phyloP scores from a whole-genome alignment of 495 filamentous ascomycete species.

The Daldinia grandis region DNA sequence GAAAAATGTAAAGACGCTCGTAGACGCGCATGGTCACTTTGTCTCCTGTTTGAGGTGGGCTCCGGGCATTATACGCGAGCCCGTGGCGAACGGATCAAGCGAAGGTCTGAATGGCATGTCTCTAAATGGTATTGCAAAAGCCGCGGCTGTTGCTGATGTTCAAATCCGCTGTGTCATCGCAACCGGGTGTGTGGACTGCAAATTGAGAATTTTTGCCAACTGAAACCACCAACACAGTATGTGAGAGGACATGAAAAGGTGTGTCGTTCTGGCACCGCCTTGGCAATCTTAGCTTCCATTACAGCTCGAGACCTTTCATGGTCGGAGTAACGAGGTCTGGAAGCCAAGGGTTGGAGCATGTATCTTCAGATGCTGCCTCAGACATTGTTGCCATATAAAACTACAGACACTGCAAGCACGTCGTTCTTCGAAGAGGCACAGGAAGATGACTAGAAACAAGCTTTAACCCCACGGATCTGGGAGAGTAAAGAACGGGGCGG shows the following conservation, averaged over 20 bases:
- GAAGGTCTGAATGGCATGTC: conserved; percentile 61
- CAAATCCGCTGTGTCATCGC: conserved; percentile 70
- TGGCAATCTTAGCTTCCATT: neutral
- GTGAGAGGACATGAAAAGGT: conserved; percentile 7
- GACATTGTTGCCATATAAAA: conserved; percentile 6
- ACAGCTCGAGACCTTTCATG: neutral
- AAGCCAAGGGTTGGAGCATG: neutral
- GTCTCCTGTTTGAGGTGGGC: conserved; percentile 91
- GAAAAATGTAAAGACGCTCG: conserved; percentile 83
- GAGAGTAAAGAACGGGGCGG: conserved; percentile 10
- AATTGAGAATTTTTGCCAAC: conserved; percentile 68
- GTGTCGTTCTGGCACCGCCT: neutral
- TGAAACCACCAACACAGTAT: conserved; percentile 33
- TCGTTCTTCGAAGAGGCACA: neutral
- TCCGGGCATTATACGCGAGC: conserved; percentile 64
- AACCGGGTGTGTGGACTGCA: conserved; percentile 69
- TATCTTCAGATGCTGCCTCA: neutral
- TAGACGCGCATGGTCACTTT: conserved; percentile 85
- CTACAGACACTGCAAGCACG: neutral
- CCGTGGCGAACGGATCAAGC: conserved; percentile 48
- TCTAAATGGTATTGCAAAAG: conserved; percentile 57
- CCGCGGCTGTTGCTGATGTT: conserved; percentile 52
- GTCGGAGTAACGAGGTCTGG: neutral
- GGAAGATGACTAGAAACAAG: conserved; percentile 1
- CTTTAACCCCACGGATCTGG: conserved; percentile 10